Evolutionary conservation across 345 rosid species (phyloP).

Genomic region (Ceriops zippeliana): DNA sequence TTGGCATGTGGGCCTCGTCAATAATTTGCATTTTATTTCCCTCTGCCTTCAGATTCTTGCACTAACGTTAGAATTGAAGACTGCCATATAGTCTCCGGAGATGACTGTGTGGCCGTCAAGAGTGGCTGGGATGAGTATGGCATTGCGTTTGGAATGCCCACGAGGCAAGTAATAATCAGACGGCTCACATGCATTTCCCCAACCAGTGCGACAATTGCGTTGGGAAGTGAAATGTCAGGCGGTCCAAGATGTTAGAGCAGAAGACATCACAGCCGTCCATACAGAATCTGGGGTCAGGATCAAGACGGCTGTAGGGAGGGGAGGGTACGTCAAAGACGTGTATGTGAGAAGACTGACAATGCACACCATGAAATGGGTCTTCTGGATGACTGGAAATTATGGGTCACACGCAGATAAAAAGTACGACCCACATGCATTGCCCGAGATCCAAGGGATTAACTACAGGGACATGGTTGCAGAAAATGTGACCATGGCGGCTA

Average conservation of each 20-base stretch:
- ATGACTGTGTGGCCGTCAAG: slow-evolving; percentile 88
- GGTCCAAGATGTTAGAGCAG: slow-evolving; percentile 80
- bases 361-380: slow-evolving; percentile 81
- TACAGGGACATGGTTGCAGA: slow-evolving; percentile 64
- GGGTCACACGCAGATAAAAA: slow-evolving; percentile 60
- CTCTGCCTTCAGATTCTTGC: slow-evolving; percentile 63
- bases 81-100: slow-evolving; percentile 84
- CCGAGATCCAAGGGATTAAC: slow-evolving; percentile 50
- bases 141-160: slow-evolving; percentile 65
- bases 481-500: slow-evolving; percentile 59
- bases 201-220: slow-evolving; percentile 65
- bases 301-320: slow-evolving; percentile 73
- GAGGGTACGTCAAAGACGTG: slow-evolving; percentile 59
- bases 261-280: slow-evolving; percentile 60
- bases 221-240: slow-evolving; percentile 83
- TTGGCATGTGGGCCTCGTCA: too few relatives aligned
- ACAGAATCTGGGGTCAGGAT: slow-evolving; percentile 76
- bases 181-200: slow-evolving; percentile 74
- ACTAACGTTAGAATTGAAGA: slow-evolving; percentile 82
- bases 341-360: slow-evolving; percentile 51
- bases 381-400: slow-evolving; percentile 75
- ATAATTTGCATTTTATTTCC: neutral
- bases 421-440: slow-evolving; percentile 75
- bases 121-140: slow-evolving; percentile 91
- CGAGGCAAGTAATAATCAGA: slow-evolving; percentile 53